phyloP scores from a whole-genome alignment of 805 yeast genomes.

The Jamesozyma rosinii region DNA sequence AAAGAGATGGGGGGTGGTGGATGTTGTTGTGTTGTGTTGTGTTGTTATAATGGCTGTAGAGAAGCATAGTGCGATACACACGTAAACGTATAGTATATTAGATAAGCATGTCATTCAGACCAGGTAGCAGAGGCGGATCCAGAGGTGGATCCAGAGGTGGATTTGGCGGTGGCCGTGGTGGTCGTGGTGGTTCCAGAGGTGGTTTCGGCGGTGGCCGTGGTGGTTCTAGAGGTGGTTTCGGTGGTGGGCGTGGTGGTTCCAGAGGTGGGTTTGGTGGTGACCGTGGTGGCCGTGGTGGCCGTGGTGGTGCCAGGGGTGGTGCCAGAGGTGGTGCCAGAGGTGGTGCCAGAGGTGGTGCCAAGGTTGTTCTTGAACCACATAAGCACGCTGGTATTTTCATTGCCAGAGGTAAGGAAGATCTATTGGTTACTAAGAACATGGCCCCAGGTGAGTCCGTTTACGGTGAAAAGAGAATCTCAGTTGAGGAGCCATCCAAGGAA shows the following conservation, averaged over 20 bases:
- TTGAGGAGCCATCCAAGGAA: conserved; percentile 87
- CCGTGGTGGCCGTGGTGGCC: conserved; percentile 44
- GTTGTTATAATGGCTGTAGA: too few relatives aligned
- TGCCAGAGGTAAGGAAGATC: conserved; percentile 99
- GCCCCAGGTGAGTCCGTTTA: conserved; percentile 98
- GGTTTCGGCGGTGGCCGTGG: conserved; percentile 39
- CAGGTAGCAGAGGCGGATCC: conserved; percentile 34
- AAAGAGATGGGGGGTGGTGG: too few relatives aligned
- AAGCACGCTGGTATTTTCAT: conserved; percentile 98
- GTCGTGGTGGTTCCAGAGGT: conserved; percentile 36
- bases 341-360: conserved; percentile 87
- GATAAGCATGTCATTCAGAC: conserved; percentile 65
- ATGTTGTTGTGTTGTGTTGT: too few relatives aligned
- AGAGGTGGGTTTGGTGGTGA: conserved; percentile 40
- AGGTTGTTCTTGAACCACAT: conserved; percentile 96
- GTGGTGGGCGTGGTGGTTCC: conserved; percentile 32
- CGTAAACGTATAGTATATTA: background rate
- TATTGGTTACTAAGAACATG: conserved; percentile 89
- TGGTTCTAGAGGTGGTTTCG: conserved; percentile 35
- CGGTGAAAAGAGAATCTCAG: conserved; percentile 92
- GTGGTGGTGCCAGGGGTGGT: conserved; percentile 42
- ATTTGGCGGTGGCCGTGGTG: conserved; percentile 4
- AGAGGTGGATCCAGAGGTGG: conserved; percentile 42
- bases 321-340: conserved; percentile 61
- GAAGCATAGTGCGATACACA: background rate